Evolutionary conservation across 1,284 basidiomycete genomes (phyloP).

Genomic region (Salmacisia buchloeana): DNA sequence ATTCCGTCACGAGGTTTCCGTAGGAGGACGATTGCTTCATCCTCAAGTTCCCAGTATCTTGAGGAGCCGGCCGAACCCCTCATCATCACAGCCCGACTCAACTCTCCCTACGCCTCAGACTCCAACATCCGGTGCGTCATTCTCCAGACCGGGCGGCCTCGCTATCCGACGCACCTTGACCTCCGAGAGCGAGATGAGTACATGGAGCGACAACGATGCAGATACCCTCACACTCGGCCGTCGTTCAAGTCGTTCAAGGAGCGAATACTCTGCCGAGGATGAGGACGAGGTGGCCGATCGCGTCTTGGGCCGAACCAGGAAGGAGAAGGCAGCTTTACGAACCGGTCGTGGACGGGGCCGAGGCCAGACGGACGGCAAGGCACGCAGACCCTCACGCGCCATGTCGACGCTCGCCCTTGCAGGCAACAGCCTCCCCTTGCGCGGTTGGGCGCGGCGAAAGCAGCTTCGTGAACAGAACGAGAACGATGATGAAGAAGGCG

Average conservation of each 20-base stretch:
- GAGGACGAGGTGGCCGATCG: neutral
- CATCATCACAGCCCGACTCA: too few relatives aligned
- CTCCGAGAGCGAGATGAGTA: neutral
- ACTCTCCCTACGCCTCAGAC: neutral
- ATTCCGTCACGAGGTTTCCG: constrained; percentile 1
- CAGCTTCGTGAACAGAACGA: neutral
- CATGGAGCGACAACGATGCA: neutral
- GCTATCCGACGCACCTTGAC: neutral
- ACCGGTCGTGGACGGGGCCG: neutral
- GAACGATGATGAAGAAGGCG: neutral
- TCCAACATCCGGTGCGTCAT: neutral
- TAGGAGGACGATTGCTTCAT: neutral
- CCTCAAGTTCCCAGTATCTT: constrained; percentile 1
- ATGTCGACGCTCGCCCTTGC: neutral
- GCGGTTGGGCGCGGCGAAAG: neutral
- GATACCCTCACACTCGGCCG: too few relatives aligned
- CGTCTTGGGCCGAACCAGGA: neutral
- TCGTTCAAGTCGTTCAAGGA: too few relatives aligned
- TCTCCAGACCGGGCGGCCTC: neutral
- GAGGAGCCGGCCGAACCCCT: neutral
- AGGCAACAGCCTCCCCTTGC: neutral
- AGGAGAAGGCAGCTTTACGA: neutral
- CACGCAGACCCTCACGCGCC: neutral
- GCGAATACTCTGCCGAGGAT: neutral
- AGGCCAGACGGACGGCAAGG: neutral